Evolutionary conservation across 148 eudicot genomes (phyloP), one percentile per base, ranked within the genome.

Genomic region (Polygonum aviculare): DNA sequence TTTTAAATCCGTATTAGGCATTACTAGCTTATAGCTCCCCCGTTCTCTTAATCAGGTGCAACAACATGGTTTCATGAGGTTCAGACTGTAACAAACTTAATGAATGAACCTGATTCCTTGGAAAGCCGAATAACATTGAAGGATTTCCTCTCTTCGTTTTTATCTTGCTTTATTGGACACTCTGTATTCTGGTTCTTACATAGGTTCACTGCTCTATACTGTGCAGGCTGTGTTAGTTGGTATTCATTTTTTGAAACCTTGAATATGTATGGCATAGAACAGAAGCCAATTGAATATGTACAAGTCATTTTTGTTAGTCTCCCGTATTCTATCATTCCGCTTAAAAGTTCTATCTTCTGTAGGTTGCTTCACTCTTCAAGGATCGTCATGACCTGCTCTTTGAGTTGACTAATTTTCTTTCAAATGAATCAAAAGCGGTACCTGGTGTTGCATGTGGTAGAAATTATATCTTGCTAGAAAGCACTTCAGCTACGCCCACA

Each of bases 11-110:
- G 60, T 45, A 19, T 54, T 21, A 54, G 35, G 67, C 9, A 50
- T 75, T 39, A 60, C n/a, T n/a, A n/a, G n/a, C 40, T 75, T 72
- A 18, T 54, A 10, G 33, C 75, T 31, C 47, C 80, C 80, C 0
- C 22, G 40, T 76, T 73, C 38, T 57, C 79, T 79, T 75, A 74
- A 44, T 70, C 81, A 93, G 99, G 99, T 78, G 97, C 80, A 78
- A 88, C 98, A 47, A 89, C 97, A 77, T 96, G 97, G 94, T 86
- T 82, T 77, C 97, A 96, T 70, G 91, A 93, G 88, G 89, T 85
- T 41, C 88, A 94, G 19, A 80, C 81, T 65, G 90, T 93, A 75
- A 83, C 87, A 78, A 91, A 94, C 76, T 94, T 94, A 76, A 75
- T 75, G 79, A 86, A 84, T 69, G 88, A 91, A 75, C 97, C 98